phyloP scores from a whole-genome alignment of 441 rosid genomes.

The Hura crepitans region DNA sequence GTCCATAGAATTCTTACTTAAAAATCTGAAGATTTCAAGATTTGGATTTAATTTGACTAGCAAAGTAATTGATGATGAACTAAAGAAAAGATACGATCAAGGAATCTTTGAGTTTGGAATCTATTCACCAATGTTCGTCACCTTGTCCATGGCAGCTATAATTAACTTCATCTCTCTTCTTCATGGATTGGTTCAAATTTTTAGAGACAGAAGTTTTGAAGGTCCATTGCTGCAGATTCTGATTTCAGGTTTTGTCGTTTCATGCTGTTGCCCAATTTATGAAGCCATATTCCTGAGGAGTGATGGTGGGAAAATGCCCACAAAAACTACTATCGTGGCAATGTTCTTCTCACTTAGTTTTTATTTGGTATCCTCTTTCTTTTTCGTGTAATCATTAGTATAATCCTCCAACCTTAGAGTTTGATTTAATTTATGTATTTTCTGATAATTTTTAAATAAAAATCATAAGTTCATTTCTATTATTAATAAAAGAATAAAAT shows the following conservation, averaged over 20 bases:
- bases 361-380: conserved; percentile 26
- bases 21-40: conserved; percentile 34
- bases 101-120: conserved; percentile 58
- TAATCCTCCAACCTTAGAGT: no score
- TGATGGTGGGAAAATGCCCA: conserved; percentile 48
- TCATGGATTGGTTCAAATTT: conserved; percentile 24
- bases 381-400: conserved; percentile 11
- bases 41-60: conserved; percentile 42
- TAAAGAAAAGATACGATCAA: conserved; percentile 43
- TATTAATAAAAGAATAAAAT: no score
- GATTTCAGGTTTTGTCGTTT: conserved; percentile 36
- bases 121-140: conserved; percentile 49
- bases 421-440: no score
- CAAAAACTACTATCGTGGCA: conserved; percentile 28
- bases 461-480: no score
- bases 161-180: conserved; percentile 42
- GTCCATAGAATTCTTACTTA: conserved; percentile 37
- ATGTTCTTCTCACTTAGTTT: conserved; percentile 28
- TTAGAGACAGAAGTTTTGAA: conserved; percentile 13
- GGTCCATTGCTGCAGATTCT: conserved; percentile 36
- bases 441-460: no score
- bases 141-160: conserved; percentile 37
- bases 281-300: conserved; percentile 52
- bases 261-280: conserved; percentile 53
- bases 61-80: conserved; percentile 46